Evolutionary conservation across 2,329 filamentous ascomycete genomes (phyloP).

Genomic region (Aulographum hederae): DNA sequence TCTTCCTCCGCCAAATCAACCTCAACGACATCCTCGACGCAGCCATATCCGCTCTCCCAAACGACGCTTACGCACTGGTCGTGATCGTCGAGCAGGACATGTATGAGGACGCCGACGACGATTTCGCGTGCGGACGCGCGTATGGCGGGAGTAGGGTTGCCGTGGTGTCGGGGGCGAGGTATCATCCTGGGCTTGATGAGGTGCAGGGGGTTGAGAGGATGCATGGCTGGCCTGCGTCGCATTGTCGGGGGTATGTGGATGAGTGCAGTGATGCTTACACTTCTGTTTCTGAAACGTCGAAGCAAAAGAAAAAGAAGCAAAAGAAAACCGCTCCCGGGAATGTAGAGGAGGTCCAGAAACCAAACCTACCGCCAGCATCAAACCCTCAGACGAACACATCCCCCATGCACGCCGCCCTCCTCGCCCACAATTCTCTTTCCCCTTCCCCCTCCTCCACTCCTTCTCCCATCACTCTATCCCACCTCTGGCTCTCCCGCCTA

Average conservation of each 20-base stretch:
- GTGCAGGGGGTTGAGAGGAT: conserved; percentile 24
- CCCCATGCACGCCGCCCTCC: conserved; percentile 7
- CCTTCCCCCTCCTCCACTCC: conserved; percentile 2
- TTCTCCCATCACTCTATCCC: conserved; percentile 12
- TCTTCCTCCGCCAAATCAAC: conserved; percentile 35
- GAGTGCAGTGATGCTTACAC: conserved; percentile 14
- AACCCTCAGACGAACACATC: conserved; percentile 6
- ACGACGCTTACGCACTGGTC: conserved; percentile 39
- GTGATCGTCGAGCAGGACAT: conserved; percentile 43
- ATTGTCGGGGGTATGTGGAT: conserved; percentile 36
- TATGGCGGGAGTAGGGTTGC: conserved; percentile 45
- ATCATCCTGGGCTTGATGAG: conserved; percentile 32
- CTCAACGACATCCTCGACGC: conserved; percentile 43
- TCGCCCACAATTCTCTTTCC: conserved; percentile 3
- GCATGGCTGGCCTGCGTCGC: conserved; percentile 47
- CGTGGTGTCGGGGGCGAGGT: conserved; percentile 43
- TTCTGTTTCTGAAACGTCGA: too few species aligned
- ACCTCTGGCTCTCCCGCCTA: conserved; percentile 38
- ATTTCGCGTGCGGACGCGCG: conserved; percentile 47
- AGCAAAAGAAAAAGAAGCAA: conserved; percentile 4
- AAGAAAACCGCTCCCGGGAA: too few species aligned
- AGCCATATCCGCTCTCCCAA: conserved; percentile 32
- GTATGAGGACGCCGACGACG: conserved; percentile 46
- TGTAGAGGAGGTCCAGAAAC: conserved; percentile 6
- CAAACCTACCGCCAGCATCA: conserved; percentile 7